Evolutionary conservation across 2,329 filamentous ascomycete genomes (phyloP).

Genomic region (Microdochium bolleyi): DNA sequence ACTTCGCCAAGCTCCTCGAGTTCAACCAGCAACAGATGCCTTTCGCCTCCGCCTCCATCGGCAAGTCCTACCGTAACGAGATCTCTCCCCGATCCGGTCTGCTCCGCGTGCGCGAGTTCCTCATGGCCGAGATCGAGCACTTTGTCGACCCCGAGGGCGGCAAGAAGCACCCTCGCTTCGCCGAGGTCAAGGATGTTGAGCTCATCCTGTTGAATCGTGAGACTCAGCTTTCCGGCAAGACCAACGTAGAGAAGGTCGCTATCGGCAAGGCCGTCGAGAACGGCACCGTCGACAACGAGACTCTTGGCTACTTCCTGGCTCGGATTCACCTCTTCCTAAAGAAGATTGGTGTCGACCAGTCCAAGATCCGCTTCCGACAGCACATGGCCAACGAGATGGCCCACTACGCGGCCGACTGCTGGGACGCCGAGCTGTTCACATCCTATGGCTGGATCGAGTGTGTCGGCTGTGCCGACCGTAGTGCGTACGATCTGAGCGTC

Average conservation of each 20-base stretch:
- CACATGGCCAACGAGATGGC: conserved; percentile 78
- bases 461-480: conserved; percentile 92
- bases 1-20: conserved; percentile 92
- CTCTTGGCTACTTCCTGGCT: conserved; percentile 92
- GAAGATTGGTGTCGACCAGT: conserved; percentile 78
- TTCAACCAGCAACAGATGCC: conserved; percentile 95
- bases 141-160: conserved; percentile 91
- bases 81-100: conserved; percentile 91
- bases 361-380: conserved; percentile 91
- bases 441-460: conserved; percentile 98
- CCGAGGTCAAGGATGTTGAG: conserved; percentile 76
- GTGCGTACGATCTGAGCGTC: conserved; percentile 87
- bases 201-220: conserved; percentile 77
- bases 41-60: conserved; percentile 93
- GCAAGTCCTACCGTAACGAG: conserved; percentile 97
- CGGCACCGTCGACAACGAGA: conserved; percentile 90
- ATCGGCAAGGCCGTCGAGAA: conserved; percentile 81
- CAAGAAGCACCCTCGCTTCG: conserved; percentile 89
- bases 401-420: conserved; percentile 95
- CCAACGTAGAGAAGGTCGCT: conserved; percentile 60
- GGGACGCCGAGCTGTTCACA: conserved; percentile 90
- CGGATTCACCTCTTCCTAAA: conserved; percentile 86
- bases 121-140: conserved; percentile 99
- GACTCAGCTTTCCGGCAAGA: conserved; percentile 82
- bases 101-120: conserved; percentile 88